These are phyloP conservation scores for Monosporascus cannonballus DNA, from an alignment of 2,329 filamentous ascomycete genomes.

Conservation along the genomic window DNA sequence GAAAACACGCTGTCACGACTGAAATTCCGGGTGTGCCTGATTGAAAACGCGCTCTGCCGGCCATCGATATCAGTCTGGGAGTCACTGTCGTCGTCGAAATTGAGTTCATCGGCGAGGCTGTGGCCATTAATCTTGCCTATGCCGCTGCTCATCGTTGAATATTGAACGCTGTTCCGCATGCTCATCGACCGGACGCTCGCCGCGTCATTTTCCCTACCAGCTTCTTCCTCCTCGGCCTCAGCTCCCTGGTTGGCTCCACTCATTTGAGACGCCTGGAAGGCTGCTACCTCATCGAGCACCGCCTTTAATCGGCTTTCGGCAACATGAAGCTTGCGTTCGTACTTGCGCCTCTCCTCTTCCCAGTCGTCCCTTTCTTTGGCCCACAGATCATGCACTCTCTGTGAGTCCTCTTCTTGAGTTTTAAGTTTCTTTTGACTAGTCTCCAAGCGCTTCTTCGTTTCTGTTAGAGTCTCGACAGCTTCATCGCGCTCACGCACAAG, in stretches of 20 bases:
- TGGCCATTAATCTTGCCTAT: slow-evolving; percentile 56
- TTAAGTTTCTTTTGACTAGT: slow-evolving; percentile 69
- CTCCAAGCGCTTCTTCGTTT: slow-evolving; percentile 74
- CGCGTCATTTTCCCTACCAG: slow-evolving; percentile 60
- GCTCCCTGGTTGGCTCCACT: slow-evolving; percentile 30
- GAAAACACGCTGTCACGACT: slow-evolving; percentile 52
- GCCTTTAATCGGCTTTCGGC: slow-evolving; percentile 79
- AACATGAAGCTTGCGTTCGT: slow-evolving; percentile 84
- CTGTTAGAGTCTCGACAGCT: slow-evolving; percentile 64
- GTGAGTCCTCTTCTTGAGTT: slow-evolving; percentile 75
- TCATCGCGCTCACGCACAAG: slow-evolving; percentile 81
- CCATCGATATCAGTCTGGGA: slow-evolving; percentile 67
- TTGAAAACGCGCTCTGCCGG: slow-evolving; percentile 55
- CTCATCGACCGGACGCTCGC: slow-evolving; percentile 70
- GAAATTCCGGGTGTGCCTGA: slow-evolving; percentile 44
- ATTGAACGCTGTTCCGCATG: slow-evolving; percentile 65
- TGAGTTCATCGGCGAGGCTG: slow-evolving; percentile 85
- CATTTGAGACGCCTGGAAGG: slow-evolving; percentile 53
- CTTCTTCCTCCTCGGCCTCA: slow-evolving; percentile 57
- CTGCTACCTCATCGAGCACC: slow-evolving; percentile 80
- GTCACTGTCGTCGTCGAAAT: slow-evolving; percentile 75
- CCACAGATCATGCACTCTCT: slow-evolving; percentile 74
- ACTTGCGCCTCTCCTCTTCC: slow-evolving; percentile 74
- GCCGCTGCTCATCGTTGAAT: slow-evolving; percentile 59
- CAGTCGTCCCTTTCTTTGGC: slow-evolving; percentile 77